Evolutionary conservation across 139 green algal species (phyloP).

Genomic region (Tetraselmis chui): DNA sequence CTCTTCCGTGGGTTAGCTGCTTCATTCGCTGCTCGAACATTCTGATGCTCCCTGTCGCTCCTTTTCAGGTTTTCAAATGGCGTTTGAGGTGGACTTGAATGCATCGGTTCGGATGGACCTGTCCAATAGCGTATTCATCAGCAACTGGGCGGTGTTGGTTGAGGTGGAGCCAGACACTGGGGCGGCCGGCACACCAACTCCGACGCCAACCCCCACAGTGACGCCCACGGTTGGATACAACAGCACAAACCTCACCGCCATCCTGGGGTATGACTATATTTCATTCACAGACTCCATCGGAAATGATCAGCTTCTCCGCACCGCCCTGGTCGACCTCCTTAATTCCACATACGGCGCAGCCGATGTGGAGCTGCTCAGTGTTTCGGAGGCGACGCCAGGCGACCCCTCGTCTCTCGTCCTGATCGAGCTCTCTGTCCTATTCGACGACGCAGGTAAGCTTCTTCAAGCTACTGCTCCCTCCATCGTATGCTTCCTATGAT

Average conservation of each 20-base stretch:
- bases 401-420: too few species aligned
- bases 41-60: background rate
- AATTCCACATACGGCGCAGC: background rate
- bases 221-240: too few species aligned
- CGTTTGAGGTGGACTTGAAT: background rate
- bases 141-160: background rate
- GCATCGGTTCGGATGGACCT: background rate
- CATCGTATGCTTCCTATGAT: too few species aligned
- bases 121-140: background rate
- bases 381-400: background rate
- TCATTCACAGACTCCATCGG: too few species aligned
- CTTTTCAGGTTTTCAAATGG: background rate
- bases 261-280: too few species aligned
- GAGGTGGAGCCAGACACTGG: background rate
- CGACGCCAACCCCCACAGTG: too few species aligned
- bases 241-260: background rate
- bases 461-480: background rate
- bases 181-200: too few species aligned
- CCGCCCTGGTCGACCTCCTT: background rate
- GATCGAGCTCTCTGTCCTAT: background rate
- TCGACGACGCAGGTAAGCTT: background rate
- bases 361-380: background rate
- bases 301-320: background rate
- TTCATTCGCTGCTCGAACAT: background rate
- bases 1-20: background rate